These are phyloP conservation scores for Amaranthus hypochondriacus DNA, from an alignment of 148 eudicot species.

Conservation along the genomic window DNA sequence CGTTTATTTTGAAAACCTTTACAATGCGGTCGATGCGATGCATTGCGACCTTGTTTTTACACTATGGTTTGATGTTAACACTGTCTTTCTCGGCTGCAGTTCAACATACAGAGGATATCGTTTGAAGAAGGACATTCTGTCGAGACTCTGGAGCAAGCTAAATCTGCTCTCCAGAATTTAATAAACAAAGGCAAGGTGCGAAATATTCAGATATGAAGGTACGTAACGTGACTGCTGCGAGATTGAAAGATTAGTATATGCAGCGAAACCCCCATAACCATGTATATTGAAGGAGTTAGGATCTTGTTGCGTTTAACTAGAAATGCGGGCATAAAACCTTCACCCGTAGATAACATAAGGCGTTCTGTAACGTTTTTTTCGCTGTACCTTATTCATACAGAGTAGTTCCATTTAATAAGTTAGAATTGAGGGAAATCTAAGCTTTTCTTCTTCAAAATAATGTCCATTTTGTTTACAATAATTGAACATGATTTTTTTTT, in stretches of 20 bases:
- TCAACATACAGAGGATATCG: constrained; percentile 85
- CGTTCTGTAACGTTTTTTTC: neutral
- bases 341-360: neutral
- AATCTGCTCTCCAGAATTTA: constrained; percentile 69
- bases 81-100: constrained; percentile 34
- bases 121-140: constrained; percentile 67
- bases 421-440: neutral
- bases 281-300: constrained; percentile 9
- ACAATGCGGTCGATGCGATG: too few relatives aligned
- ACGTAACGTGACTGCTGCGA: neutral
- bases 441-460: too few relatives aligned
- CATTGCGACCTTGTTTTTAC: neutral
- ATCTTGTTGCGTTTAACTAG: neutral
- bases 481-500: too few relatives aligned
- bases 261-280: neutral
- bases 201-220: constrained; percentile 52
- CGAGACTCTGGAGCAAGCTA: constrained; percentile 94
- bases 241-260: neutral
- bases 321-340: constrained; percentile 6
- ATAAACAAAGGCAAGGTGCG: constrained; percentile 52
- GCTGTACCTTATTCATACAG: constrained; percentile 5
- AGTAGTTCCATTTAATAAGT: constrained; percentile 20
- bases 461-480: too few relatives aligned
- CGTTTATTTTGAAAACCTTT: too few relatives aligned
- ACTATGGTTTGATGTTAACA: neutral